Conservation (phyloP, 2,329 filamentous ascomycete genomes). For the Neopestalotiopsis rosae region DNA sequence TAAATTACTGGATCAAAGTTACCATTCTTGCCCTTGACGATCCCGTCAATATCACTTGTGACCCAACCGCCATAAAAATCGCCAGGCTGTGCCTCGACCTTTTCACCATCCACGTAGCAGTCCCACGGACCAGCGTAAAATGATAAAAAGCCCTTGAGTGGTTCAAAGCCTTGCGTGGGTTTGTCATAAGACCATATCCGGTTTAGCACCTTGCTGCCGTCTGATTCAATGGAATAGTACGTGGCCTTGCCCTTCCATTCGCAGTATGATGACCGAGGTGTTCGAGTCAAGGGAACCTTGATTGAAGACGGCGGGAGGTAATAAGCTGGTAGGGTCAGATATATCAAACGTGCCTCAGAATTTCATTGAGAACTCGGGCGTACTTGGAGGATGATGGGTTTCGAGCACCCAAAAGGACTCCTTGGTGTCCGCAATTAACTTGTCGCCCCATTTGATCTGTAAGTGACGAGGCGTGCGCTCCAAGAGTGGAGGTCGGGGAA, state of each 20-base stretch:
- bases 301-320: slow-evolving; percentile 61
- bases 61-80: slow-evolving; percentile 72
- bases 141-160: slow-evolving; percentile 60
- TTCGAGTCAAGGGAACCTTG: slow-evolving; percentile 50
- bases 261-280: slow-evolving; percentile 53
- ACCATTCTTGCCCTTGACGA: slow-evolving; percentile 48
- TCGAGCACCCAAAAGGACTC: slow-evolving; percentile 67
- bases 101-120: slow-evolving; percentile 66
- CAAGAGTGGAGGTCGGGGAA: slow-evolving; percentile 63
- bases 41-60: slow-evolving; percentile 62
- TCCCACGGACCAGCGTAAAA: slow-evolving; percentile 68
- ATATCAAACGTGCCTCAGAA: not conserved
- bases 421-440: slow-evolving; percentile 62
- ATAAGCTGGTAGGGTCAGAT: slow-evolving; percentile 50
- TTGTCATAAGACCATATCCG: slow-evolving; percentile 65
- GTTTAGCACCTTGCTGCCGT: slow-evolving; percentile 48
- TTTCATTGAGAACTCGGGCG: slow-evolving; percentile 24
- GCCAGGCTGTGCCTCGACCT: slow-evolving; percentile 62
- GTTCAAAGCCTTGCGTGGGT: slow-evolving; percentile 56
- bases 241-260: slow-evolving; percentile 68
- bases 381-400: slow-evolving; percentile 66
- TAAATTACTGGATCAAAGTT: slow-evolving; percentile 44
- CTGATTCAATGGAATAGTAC: slow-evolving; percentile 55
- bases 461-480: slow-evolving; percentile 60
- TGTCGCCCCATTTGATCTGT: slow-evolving; percentile 59